Conservation (phyloP, 2,329 filamentous ascomycete species). For the Pyricularia grisea region DNA sequence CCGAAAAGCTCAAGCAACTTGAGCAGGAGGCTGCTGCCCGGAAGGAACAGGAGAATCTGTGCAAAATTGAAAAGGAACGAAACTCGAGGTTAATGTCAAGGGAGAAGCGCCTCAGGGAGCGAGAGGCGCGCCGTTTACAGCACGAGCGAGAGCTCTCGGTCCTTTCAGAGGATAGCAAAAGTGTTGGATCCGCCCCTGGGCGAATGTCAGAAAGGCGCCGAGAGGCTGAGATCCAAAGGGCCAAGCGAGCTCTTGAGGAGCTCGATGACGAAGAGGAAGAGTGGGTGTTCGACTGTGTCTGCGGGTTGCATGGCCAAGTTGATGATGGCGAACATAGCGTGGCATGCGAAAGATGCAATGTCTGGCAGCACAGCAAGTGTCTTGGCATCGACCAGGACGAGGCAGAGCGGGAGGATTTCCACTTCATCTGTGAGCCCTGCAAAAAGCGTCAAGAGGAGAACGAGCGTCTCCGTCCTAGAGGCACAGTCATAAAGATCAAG, state of each 20-base stretch:
- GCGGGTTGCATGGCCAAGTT: slow-evolving; percentile 82
- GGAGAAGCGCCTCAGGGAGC: slow-evolving; percentile 77
- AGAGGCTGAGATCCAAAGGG: slow-evolving; percentile 74
- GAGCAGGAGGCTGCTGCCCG: slow-evolving; percentile 55
- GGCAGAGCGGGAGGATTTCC: slow-evolving; percentile 77
- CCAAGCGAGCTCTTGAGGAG: slow-evolving; percentile 64
- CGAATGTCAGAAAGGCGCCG: slow-evolving; percentile 71
- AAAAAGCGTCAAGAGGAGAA: slow-evolving; percentile 54
- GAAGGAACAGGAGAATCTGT: slow-evolving; percentile 54
- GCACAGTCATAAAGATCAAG: slow-evolving; percentile 39
- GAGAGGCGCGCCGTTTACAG: slow-evolving; percentile 71
- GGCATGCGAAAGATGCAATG: slow-evolving; percentile 85
- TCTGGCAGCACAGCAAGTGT: slow-evolving; percentile 96
- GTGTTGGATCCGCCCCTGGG: slow-evolving; percentile 40
- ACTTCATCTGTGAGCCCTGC: slow-evolving; percentile 77
- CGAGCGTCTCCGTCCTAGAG: slow-evolving; percentile 46
- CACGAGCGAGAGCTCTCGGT: slow-evolving; percentile 77
- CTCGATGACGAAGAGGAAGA: slow-evolving; percentile 63
- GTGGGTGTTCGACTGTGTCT: slow-evolving; percentile 94
- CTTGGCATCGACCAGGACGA: slow-evolving; percentile 69
- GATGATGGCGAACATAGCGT: slow-evolving; percentile 93
- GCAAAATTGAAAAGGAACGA: slow-evolving; percentile 59
- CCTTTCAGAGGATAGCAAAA: slow-evolving; percentile 67
- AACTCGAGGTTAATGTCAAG: slow-evolving; percentile 74
- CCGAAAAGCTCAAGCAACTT: slow-evolving; percentile 58